Evolutionary conservation across 257 asterid genomes (phyloP), one percentile per base, ranked within the genome.

Genomic region (Solanum sitiens): DNA sequence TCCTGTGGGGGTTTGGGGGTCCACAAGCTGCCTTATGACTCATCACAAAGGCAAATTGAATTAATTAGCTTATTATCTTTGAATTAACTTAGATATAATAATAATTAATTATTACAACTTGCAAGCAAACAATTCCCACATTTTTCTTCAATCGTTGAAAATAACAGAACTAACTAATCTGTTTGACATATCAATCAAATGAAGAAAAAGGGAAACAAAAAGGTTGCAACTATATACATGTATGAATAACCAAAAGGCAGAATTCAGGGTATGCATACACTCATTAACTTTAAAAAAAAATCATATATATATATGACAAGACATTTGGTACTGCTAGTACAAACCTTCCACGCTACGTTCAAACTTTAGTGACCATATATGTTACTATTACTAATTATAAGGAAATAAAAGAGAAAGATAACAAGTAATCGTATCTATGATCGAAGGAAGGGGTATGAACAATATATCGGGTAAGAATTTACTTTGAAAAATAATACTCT

Each of bases 181-280:
- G 67, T 79, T 79, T 79, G 85, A 16, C 44, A 30, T 80, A 80
- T 80, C 42, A 80, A 80, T 47, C 85, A 80, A 20, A 80, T 16
- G 44, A 47, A 47, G 21, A 25, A 16, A 47, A 80, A 30, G n/a
- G 39, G 65, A 80, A 45, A 5, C 27, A 80, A 47, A 37, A 47
- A 79, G 25, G 11, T 74, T 39, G 32, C 53, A 72, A 72, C 79
- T 71, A 73, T 9, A 33, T 8, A 76, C 11, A 2, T 18, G 7
- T 8, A 27, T 47, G n/a, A 39, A 11, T 5, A 20, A 56, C n/a
- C n/a, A 53, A 18, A 53, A 18, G 11, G 1, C 7, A 7, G 1
- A 11, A 0, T 18, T 7, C 11, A 18, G n/a, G 11, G 0, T 7
- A 56, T 1, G 18, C 11, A 11, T 7, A 21, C n/a, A 18, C 11